Evolutionary conservation across 345 rosid genomes (phyloP), one percentile per base, ranked within the genome.

Genomic region (Gossypium rotundifolium): DNA sequence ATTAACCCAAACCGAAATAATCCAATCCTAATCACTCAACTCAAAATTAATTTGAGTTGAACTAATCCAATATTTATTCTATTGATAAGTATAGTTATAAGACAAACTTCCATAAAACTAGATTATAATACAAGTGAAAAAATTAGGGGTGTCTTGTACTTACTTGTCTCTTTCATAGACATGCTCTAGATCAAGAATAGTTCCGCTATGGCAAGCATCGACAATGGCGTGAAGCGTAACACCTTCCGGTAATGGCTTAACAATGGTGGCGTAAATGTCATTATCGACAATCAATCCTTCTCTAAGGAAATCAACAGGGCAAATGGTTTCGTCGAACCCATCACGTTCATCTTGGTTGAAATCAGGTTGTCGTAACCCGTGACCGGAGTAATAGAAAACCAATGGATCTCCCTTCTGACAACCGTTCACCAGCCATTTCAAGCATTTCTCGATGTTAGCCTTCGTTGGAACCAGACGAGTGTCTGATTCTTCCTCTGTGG

Each of bases 331-430:
- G 60, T 87, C 87, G 27, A 83, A 86, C 65, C 94, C 90, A 58
- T 89, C 94, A 27, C 42, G 53, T 72, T 89, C 90, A 44, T 89
- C 94, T 0, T 45, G 52, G 1, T 76, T 7, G 33, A 79, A 75
- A 70, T 89, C 94, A 0, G 83, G 85, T 62, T 81, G 84, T 11
- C 87, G 67, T 11, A 87, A 40, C 11, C 94, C 94, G 7, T 87
- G 90, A 0, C 94, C 91, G 0, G 94, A 85, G 81, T 79, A 89
- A 70, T 78, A 89, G 82, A 89, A 89, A 40, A 86, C 84, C 29
- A 87, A 72, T 0, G 94, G 85, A 48, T 87, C 86, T 11, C 86
- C 88, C 0, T 25, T 13, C 73, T n/a, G 23, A 76, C 87, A 78
- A n/a, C 18, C 87, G 11, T 80, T 55, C 46, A 89, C 87, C 3